Percentiles rank a stretch among this genome's conserved stretches.
phyloP scores from a whole-genome alignment of 208 protist species.

The Leishmania amazonensis region DNA sequence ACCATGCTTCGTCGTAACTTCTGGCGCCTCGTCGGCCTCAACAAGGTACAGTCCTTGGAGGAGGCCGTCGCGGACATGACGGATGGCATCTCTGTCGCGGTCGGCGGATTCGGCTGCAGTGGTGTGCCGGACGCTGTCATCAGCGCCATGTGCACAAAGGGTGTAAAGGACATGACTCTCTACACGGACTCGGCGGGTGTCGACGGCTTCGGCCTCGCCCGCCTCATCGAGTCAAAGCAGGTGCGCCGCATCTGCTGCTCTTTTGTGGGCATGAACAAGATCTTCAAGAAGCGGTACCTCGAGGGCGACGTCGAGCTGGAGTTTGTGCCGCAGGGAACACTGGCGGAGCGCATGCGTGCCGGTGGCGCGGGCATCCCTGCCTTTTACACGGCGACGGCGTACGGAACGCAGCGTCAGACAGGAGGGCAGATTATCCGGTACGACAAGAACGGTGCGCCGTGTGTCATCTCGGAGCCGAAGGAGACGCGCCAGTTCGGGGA shows the following conservation, averaged over 20 bases:
- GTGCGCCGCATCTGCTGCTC: slow-evolving; percentile 91
- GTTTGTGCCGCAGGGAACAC: slow-evolving; percentile 95
- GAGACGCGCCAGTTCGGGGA: slow-evolving; percentile 92
- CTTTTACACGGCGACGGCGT: slow-evolving; percentile 97
- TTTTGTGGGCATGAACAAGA: slow-evolving; percentile 97
- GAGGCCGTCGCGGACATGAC: slow-evolving; percentile 80
- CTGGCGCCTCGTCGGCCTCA: slow-evolving; percentile 39
- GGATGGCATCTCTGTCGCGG: slow-evolving; percentile 66
- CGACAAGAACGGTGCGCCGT: slow-evolving; percentile 83
- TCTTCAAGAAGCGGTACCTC: slow-evolving; percentile 95
- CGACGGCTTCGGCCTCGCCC: slow-evolving; percentile 95
- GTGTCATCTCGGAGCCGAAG: slow-evolving; percentile 63
- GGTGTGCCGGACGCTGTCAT: slow-evolving; percentile 96
- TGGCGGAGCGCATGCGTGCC: slow-evolving; percentile 95
- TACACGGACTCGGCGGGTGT: slow-evolving; percentile 96
- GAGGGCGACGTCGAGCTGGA: slow-evolving; percentile 96
- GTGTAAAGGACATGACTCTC: slow-evolving; percentile 92
- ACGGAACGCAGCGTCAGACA: slow-evolving; percentile 92
- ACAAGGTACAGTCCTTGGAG: slow-evolving; percentile 80
- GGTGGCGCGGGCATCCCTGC: slow-evolving; percentile 97
- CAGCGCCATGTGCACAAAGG: slow-evolving; percentile 81
- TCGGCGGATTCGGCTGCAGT: slow-evolving; percentile 96
- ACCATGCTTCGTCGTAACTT: slow-evolving; percentile 74
- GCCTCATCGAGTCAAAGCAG: slow-evolving; percentile 94
- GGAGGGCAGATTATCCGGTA: slow-evolving; percentile 95